A percentile compares a stretch with the other conserved stretches of the same genome.
Evolutionary conservation across 495 filamentous ascomycete species (phyloP).

Genomic region (Beverwykella pulmonaria): DNA sequence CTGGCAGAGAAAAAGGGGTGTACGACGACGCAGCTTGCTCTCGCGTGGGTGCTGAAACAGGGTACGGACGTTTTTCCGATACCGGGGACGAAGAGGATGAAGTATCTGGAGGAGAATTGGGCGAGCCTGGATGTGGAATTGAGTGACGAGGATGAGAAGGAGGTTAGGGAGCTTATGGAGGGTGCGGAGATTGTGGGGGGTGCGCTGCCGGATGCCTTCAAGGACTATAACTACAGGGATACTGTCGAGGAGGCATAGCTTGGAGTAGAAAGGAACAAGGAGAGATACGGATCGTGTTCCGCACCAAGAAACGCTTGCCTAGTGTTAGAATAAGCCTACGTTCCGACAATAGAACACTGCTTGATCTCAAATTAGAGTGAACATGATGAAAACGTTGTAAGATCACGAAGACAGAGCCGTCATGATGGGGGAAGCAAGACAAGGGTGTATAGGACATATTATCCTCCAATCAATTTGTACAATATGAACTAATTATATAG

Average conservation of each 20-base stretch:
- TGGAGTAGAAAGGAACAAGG: too few species aligned
- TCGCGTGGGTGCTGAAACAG: slow-evolving; percentile 64
- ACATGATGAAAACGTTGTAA: too few species aligned
- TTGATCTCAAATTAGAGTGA: too few species aligned
- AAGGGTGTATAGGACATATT: too few species aligned
- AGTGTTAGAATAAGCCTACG: too few species aligned
- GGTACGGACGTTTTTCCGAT: slow-evolving; percentile 65
- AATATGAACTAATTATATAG: too few species aligned
- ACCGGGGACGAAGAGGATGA: slow-evolving; percentile 50
- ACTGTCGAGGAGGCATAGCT: not conserved
- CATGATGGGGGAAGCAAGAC: too few species aligned
- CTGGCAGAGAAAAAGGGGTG: slow-evolving; percentile 55
- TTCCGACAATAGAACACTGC: too few species aligned
- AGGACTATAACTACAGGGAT: not conserved
- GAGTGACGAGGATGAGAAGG: slow-evolving; percentile 42
- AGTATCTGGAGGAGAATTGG: slow-evolving; percentile 46
- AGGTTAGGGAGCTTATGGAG: slow-evolving; percentile 43
- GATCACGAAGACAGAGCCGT: too few species aligned
- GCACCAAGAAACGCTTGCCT: too few species aligned
- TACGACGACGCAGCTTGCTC: slow-evolving; percentile 54
- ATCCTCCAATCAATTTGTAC: too few species aligned
- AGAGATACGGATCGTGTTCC: too few species aligned
- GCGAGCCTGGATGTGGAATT: slow-evolving; percentile 40
- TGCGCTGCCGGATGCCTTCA: not conserved
- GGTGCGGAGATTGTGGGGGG: slow-evolving; percentile 33